Conservation (phyloP, 2,329 filamentous ascomycete genomes). For the Westerdykella ornata region DNA sequence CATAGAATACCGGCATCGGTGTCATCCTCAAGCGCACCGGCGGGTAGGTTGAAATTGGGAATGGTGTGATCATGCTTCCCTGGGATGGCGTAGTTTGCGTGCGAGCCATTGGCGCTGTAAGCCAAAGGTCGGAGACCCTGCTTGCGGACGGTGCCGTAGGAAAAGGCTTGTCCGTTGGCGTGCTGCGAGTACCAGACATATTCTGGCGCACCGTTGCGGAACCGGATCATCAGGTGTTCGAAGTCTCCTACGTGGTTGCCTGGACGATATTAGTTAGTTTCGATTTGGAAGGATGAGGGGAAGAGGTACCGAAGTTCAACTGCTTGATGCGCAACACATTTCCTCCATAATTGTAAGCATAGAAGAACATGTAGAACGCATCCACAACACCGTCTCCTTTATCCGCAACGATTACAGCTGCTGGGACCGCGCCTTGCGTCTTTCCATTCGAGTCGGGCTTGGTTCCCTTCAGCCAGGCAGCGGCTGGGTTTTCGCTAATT, state of each 20-base stretch:
- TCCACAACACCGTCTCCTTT: conserved; percentile 50
- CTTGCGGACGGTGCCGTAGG: conserved; percentile 47
- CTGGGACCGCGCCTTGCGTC: conserved; percentile 46
- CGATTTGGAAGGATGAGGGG: neutral
- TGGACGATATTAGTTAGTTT: conserved; percentile 5
- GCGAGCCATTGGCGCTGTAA: conserved; percentile 55
- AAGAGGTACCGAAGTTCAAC: conserved; percentile 41
- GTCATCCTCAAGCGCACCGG: conserved; percentile 47
- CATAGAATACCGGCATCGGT: conserved; percentile 51
- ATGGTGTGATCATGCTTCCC: conserved; percentile 59
- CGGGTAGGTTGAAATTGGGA: conserved; percentile 54
- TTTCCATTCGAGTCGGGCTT: conserved; percentile 47
- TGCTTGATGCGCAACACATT: conserved; percentile 37
- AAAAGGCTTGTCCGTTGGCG: conserved; percentile 56
- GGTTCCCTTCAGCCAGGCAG: conserved; percentile 45
- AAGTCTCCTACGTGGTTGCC: conserved; percentile 59
- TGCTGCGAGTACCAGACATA: conserved; percentile 60
- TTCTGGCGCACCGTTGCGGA: conserved; percentile 49
- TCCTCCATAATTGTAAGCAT: conserved; percentile 52
- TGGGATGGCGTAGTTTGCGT: conserved; percentile 57
- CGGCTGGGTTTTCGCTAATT: conserved; percentile 33
- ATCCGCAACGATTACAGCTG: conserved; percentile 52
- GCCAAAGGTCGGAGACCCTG: conserved; percentile 51
- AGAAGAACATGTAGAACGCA: conserved; percentile 60
- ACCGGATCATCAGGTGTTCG: conserved; percentile 64